phyloP scores from a whole-genome alignment of 2,329 filamentous ascomycete species.

The Ascochyta viciae-villosae region DNA sequence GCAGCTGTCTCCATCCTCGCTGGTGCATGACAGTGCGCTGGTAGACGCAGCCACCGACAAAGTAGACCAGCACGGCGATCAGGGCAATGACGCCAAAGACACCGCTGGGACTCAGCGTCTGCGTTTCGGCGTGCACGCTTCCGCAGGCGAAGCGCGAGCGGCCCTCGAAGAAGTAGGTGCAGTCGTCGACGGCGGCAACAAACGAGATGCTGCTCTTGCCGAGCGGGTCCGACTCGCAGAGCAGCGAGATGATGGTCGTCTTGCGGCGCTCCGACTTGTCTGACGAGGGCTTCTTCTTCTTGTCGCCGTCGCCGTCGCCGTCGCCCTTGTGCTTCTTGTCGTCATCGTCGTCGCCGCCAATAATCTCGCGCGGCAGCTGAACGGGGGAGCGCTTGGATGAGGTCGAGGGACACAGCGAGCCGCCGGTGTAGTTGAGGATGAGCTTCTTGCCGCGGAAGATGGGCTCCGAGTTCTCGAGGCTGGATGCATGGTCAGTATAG shows the following conservation, averaged over 20 bases:
- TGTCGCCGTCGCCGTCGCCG: slow-evolving; percentile 43
- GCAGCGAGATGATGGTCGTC: slow-evolving; percentile 88
- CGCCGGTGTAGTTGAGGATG: slow-evolving; percentile 59
- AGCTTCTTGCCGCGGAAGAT: slow-evolving; percentile 71
- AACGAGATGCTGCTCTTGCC: slow-evolving; percentile 78
- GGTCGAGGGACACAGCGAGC: slow-evolving; percentile 54
- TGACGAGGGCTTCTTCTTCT: slow-evolving; percentile 52
- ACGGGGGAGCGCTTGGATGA: slow-evolving; percentile 34
- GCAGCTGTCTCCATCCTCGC: slow-evolving; percentile 91
- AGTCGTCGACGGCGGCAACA: slow-evolving; percentile 87
- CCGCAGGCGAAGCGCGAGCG: slow-evolving; percentile 85
- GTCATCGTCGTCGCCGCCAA: slow-evolving; percentile 51
- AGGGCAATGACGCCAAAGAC: slow-evolving; percentile 88
- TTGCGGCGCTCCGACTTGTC: slow-evolving; percentile 66
- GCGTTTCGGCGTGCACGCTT: slow-evolving; percentile 65
- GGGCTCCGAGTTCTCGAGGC: slow-evolving; percentile 61
- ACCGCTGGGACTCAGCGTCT: slow-evolving; percentile 70
- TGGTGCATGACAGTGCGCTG: slow-evolving; percentile 94
- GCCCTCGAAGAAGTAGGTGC: slow-evolving; percentile 94
- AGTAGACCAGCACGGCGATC: slow-evolving; percentile 83
- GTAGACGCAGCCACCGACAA: slow-evolving; percentile 93
- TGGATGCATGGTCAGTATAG: slow-evolving; percentile 41
- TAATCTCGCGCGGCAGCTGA: slow-evolving; percentile 46
- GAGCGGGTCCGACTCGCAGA: slow-evolving; percentile 84
- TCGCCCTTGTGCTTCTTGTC: slow-evolving; percentile 50